A percentile compares a stretch with the other conserved stretches of the same genome.
phyloP scores from a whole-genome alignment of 352 stramenopile genomes.

The Phytophthora sp. region DNA sequence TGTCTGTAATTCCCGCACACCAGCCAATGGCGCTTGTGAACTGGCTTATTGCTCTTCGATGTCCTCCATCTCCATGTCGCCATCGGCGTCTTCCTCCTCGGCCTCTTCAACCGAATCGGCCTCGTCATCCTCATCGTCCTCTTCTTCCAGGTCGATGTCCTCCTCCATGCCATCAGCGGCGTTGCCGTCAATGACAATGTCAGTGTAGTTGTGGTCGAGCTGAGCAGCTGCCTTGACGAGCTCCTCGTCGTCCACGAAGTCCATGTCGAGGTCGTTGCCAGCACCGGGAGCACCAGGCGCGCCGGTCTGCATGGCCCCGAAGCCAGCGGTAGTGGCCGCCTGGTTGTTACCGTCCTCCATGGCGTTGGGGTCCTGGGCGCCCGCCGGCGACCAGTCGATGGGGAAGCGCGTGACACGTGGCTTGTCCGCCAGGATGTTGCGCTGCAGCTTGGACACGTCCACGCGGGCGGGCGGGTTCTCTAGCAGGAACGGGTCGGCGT shows the following conservation, averaged over 20 bases:
- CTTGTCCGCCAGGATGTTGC: constrained; percentile 98
- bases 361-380: constrained; percentile 47
- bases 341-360: constrained; percentile 42
- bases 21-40: constrained; percentile 6
- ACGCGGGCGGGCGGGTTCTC: constrained; percentile 83
- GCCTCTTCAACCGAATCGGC: constrained; percentile 68
- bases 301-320: constrained; percentile 30
- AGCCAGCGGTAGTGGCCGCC: constrained; percentile 14
- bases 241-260: constrained; percentile 87
- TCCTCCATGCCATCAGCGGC: constrained; percentile 61
- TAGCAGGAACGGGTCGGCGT: constrained; percentile 89
- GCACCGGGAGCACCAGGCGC: constrained; percentile 5
- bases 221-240: constrained; percentile 86
- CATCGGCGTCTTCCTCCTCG: constrained; percentile 75
- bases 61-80: constrained; percentile 78
- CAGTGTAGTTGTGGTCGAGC: constrained; percentile 88
- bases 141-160: constrained; percentile 72
- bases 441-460: constrained; percentile 93
- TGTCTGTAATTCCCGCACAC: constrained; percentile 4
- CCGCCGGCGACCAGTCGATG: constrained; percentile 94
- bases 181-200: constrained; percentile 86
- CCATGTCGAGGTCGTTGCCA: constrained; percentile 57
- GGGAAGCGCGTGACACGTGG: constrained; percentile 95
- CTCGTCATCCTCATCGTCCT: constrained; percentile 73
- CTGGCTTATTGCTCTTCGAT: constrained; percentile 39